Base-by-base conservation (phyloP, 176 grass and related monocot species). In the Juncus inflexus region DNA sequence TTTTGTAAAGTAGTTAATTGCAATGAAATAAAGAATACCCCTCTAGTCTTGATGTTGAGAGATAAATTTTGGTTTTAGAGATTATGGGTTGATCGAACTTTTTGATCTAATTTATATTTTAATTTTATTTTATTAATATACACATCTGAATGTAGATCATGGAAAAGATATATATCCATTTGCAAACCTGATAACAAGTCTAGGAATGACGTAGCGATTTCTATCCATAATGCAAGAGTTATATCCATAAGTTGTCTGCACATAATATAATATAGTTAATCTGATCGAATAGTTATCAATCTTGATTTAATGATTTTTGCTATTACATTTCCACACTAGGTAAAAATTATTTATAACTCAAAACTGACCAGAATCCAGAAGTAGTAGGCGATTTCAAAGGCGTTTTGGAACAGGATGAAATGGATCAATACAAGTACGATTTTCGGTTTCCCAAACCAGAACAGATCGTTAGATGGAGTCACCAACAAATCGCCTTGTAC, bases 371-470 rank as follows among this genome's bases (percentile, higher is more conserved):
- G 15, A 37, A 91, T 55, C 84, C 87, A 97, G 53, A 97, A 86
- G 82, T 89, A 91, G 28, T 79, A 77, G 72, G 92, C 82, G 65
- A 96, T 74, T 71, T 96, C 77, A 56, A 91, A 96, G 43, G 84
- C 84, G 59, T 96, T 96, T 52, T 90, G 76, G 60, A 97, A 91
- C 15, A 89, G 76, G 43, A 86, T 65, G 37, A 97, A 66, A 49
- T 97, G 92, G 40, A 97, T 86, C 78, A 97, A 55, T 13, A 81
- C 13, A n/a, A 91, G 79, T 12, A 97, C 77, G n/a, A 97, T 64
- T 75, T 88, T 81, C 9, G 87, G 92, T 3, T 5, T 47, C 1
- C 38, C 58, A 19, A 91, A 97, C 92, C 87, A 97, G 67, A 97
- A 97, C 9, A 84, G 51, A 12, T 89, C 53, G 40, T 97, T 82